Base-by-base conservation (phyloP, 371 early-diverging fungal genomes). In the Actinomucor elegans region DNA sequence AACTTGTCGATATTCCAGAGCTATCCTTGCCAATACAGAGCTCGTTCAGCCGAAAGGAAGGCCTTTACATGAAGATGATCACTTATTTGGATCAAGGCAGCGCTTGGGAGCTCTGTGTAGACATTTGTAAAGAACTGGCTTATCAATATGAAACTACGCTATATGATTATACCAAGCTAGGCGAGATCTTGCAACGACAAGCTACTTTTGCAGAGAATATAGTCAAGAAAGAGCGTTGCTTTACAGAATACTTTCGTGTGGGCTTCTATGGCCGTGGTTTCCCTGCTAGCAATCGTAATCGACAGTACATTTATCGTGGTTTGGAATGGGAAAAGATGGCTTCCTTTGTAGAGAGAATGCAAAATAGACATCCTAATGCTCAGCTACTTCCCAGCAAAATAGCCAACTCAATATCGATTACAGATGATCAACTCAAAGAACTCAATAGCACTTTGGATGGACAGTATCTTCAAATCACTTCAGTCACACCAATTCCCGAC, bases 271-370 rank as follows among this genome's bases (percentile, higher is more conserved):
- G 93, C 5, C 63, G 69, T 27, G 87, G 84, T 0, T 90, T 84
- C 36, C 77, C 81, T 7, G 59, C 71, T 1, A 66, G 75, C 45
- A 58, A 86, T 18, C 79, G 86, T 11, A 81, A 81, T 45, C 75
- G 81, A 27, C 87, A 89, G 52, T 89, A 87, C 49, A 75, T 92
- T 26, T 91, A 89, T 57, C 82, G 84, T 59, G 88, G 79, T 54
- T 46, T 67, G 56, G 85, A 86, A 53, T 90, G 89, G 88, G 90
- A 90, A 63, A 87, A 85, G 63, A 72, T 92, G 48, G 69, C 80
- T 7, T 73, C 86, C 5, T 92, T 92, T 67, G 77, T 83, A 37
- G 93, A 92, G 21, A 68, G 87, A 7, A 83, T 92, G 54, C 78
- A 84, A 52, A 81, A 79, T 55, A 75, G 83, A 43, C 87, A 89